A percentile compares a stretch with the other conserved stretches of the same genome.
phyloP scores from a whole-genome alignment of 164 flowering plant species.

The Tinospora cordifolia region DNA sequence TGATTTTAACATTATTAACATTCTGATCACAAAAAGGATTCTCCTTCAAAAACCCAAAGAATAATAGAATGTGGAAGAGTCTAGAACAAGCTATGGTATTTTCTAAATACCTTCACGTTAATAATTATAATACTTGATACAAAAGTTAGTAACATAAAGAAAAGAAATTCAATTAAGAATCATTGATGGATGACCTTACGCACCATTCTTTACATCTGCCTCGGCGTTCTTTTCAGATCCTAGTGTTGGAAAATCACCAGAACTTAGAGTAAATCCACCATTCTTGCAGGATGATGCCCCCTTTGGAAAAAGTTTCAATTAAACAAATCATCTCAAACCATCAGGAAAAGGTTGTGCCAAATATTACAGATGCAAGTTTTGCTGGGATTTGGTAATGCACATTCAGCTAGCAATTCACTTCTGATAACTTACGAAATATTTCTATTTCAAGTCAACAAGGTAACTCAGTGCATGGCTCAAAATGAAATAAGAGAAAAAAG shows the following conservation, averaged over 20 bases:
- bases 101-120: not conserved
- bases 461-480: not conserved
- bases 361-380: not conserved
- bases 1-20: no score
- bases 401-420: not conserved
- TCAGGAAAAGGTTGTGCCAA: not conserved
- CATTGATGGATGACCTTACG: not conserved
- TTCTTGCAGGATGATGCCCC: conserved; percentile 40
- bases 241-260: conserved; percentile 97
- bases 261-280: conserved; percentile 53
- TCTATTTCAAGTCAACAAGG: not conserved
- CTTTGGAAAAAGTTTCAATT: conserved; percentile 28
- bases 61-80: no score
- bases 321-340: not conserved
- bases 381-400: not conserved
- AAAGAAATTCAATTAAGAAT: not conserved
- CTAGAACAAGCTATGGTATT: no score
- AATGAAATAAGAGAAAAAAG: not conserved
- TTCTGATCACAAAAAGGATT: no score
- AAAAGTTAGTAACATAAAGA: not conserved
- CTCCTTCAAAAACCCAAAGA: no score
- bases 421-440: no score
- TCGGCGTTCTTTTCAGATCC: conserved; percentile 51
- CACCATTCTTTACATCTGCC: conserved; percentile 36
- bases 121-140: not conserved